A percentile compares a stretch with the other conserved stretches of the same genome.
These are phyloP conservation scores for Cyclotella baltica DNA, from an alignment of 108 stramenopile species.

Conservation along the genomic window DNA sequence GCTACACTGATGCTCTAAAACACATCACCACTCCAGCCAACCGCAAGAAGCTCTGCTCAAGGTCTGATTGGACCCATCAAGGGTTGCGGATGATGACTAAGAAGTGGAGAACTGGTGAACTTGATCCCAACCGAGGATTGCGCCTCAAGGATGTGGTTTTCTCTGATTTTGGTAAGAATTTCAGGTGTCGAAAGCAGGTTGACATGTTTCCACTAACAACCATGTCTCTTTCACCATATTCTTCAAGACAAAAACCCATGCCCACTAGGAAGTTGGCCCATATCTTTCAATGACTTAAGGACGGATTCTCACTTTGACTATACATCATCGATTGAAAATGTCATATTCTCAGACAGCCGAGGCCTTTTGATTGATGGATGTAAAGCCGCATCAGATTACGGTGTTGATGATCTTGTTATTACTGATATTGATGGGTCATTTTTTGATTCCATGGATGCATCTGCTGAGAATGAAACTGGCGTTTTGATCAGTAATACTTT, in stretches of 20 bases:
- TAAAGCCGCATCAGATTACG: conserved; percentile 13
- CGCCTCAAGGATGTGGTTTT: conserved; percentile 33
- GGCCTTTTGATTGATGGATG: conserved; percentile 39
- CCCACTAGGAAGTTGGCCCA: conserved; percentile 25
- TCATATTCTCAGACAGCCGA: conserved; percentile 40
- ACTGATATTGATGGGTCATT: conserved; percentile 50
- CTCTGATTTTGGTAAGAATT: conserved; percentile 51
- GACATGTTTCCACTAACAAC: not conserved
- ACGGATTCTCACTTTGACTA: conserved; percentile 54
- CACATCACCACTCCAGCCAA: conserved; percentile 22
- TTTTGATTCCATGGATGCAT: conserved; percentile 23
- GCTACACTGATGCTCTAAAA: conserved; percentile 28
- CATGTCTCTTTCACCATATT: too few relatives aligned
- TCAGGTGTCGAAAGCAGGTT: too few relatives aligned
- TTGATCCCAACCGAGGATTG: conserved; percentile 23
- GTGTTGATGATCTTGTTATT: conserved; percentile 51
- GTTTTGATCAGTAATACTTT: conserved; percentile 24
- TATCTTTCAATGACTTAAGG: conserved; percentile 16
- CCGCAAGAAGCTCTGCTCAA: conserved; percentile 28
- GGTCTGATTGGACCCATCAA: conserved; percentile 29
- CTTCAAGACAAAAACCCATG: conserved; percentile 20
- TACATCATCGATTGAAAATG: conserved; percentile 40
- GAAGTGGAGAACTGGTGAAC: conserved; percentile 12
- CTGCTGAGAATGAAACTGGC: conserved; percentile 19
- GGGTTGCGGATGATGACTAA: conserved; percentile 42